Conservation (phyloP, 345 rosid genomes). For the Moringa oleifera region DNA sequence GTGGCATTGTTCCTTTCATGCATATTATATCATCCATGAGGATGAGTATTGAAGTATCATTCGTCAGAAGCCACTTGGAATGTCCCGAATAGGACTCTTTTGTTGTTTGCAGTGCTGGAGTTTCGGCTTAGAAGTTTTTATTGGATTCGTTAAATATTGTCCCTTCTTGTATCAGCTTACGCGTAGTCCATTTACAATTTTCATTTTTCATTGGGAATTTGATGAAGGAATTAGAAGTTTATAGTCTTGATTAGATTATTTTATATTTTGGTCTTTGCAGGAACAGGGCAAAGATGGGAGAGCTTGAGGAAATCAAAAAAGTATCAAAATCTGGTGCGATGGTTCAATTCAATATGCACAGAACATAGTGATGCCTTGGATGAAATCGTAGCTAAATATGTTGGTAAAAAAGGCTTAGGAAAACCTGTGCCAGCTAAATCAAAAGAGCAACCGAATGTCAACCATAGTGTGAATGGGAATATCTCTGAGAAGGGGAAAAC, state of each 20-base stretch:
- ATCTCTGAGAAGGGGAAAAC: slow-evolving; percentile 53
- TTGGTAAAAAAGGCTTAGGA: slow-evolving; percentile 52
- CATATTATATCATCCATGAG: too few relatives aligned
- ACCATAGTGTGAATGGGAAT: slow-evolving; percentile 26
- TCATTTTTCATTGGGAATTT: background rate
- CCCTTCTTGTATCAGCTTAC: background rate
- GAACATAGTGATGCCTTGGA: slow-evolving; percentile 53
- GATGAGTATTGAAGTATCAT: too few relatives aligned
- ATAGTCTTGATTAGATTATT: background rate
- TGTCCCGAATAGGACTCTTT: too few relatives aligned
- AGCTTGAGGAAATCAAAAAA: slow-evolving; percentile 90
- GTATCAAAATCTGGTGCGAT: slow-evolving; percentile 68
- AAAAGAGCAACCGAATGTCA: slow-evolving; percentile 34
- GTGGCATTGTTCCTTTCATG: too few relatives aligned
- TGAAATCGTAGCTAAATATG: slow-evolving; percentile 43
- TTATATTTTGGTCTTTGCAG: slow-evolving; percentile 25
- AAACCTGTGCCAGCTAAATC: slow-evolving; percentile 43
- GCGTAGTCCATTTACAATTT: background rate
- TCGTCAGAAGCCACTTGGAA: too few relatives aligned
- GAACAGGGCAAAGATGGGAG: slow-evolving; percentile 84
- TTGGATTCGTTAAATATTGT: too few relatives aligned
- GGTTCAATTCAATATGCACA: slow-evolving; percentile 70
- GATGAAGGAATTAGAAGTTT: background rate
- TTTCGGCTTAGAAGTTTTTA: background rate
- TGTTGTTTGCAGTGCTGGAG: too few relatives aligned